A percentile compares a stretch with the other conserved stretches of the same genome.
phyloP scores from a whole-genome alignment of 1,139 yeast species.

The Blastobotrys arbuscula region DNA sequence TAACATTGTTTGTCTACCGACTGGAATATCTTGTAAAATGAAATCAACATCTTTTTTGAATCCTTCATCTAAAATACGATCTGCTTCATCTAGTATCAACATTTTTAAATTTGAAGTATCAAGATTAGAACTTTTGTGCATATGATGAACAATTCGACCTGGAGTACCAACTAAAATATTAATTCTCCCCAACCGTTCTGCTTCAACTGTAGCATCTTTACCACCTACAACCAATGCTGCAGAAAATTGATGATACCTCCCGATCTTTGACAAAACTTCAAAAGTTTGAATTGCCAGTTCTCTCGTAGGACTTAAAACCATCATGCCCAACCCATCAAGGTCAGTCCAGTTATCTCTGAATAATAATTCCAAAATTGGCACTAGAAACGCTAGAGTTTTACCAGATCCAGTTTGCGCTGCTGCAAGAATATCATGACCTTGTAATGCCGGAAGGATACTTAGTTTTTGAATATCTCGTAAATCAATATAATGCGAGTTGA shows the following conservation, averaged over 20 bases:
- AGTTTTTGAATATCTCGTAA: slow-evolving; percentile 83
- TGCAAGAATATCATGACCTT: slow-evolving; percentile 79
- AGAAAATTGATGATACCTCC: slow-evolving; percentile 71
- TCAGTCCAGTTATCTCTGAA: slow-evolving; percentile 77
- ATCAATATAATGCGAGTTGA: slow-evolving; percentile 57
- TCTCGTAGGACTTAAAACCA: slow-evolving; percentile 88
- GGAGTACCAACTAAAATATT: slow-evolving; percentile 94
- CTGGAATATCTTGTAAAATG: slow-evolving; percentile 74
- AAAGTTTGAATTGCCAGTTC: slow-evolving; percentile 92
- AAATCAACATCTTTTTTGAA: slow-evolving; percentile 84
- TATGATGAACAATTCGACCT: slow-evolving; percentile 87
- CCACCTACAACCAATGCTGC: slow-evolving; percentile 98
- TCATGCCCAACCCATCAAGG: slow-evolving; percentile 87
- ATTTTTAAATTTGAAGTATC: slow-evolving; percentile 75
- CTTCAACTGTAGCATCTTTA: slow-evolving; percentile 81
- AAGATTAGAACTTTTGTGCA: slow-evolving; percentile 88
- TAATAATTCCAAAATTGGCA: slow-evolving; percentile 75
- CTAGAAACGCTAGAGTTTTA: slow-evolving; percentile 87
- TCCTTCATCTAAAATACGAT: slow-evolving; percentile 94
- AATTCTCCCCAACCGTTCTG: slow-evolving; percentile 75
- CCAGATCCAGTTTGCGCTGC: slow-evolving; percentile 98
- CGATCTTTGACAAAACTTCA: slow-evolving; percentile 81
- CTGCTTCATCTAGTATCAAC: slow-evolving; percentile 92
- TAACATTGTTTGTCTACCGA: slow-evolving; percentile 74
- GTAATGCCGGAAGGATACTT: slow-evolving; percentile 70